Evolutionary conservation across 768 basidiomycete species (phyloP).

Genomic region (Gymnopilus dilepis): DNA sequence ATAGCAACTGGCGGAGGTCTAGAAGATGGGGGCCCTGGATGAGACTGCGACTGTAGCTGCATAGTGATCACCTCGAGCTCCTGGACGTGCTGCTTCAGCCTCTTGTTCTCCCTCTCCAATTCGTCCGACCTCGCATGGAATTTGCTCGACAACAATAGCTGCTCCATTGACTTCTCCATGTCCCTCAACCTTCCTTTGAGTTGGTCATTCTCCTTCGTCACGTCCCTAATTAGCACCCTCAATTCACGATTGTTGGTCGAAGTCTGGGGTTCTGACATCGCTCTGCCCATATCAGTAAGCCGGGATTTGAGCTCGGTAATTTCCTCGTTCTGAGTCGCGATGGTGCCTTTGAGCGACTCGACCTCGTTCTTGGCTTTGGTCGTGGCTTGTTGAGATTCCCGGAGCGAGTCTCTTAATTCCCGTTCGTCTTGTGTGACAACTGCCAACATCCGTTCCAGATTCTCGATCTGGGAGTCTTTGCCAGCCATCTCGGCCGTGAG

Average conservation of each 20-base stretch:
- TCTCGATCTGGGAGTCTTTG: slow-evolving; percentile 35
- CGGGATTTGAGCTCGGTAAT: slow-evolving; percentile 35
- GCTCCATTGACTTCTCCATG: slow-evolving; percentile 42
- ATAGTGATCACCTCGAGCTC: slow-evolving; percentile 39
- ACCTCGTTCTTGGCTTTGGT: slow-evolving; percentile 28
- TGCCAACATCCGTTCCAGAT: slow-evolving; percentile 34
- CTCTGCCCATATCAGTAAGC: slow-evolving; percentile 36
- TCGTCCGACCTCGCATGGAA: slow-evolving; percentile 38
- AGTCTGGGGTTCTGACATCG: slow-evolving; percentile 32
- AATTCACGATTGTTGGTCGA: slow-evolving; percentile 37
- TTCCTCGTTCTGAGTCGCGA: slow-evolving; percentile 33
- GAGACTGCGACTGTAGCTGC: slow-evolving; percentile 32
- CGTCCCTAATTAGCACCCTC: slow-evolving; percentile 41
- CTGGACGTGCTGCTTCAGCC: slow-evolving; percentile 34
- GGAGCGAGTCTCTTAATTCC: slow-evolving; percentile 32
- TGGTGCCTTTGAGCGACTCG: slow-evolving; percentile 27
- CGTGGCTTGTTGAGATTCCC: slow-evolving; percentile 28
- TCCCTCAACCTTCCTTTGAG: slow-evolving; percentile 41
- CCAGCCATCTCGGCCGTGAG: slow-evolving; percentile 29
- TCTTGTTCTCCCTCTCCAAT: slow-evolving; percentile 38
- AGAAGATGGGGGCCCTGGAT: not conserved
- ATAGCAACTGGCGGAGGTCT: not conserved
- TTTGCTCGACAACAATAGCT: slow-evolving; percentile 36
- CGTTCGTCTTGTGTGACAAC: slow-evolving; percentile 33
- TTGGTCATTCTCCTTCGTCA: slow-evolving; percentile 46